A percentile compares a stretch with the other conserved stretches of the same genome.
These are phyloP conservation scores for Zopfia rhizophila DNA, from an alignment of 2,329 filamentous ascomycete genomes.

Conservation along the genomic window DNA sequence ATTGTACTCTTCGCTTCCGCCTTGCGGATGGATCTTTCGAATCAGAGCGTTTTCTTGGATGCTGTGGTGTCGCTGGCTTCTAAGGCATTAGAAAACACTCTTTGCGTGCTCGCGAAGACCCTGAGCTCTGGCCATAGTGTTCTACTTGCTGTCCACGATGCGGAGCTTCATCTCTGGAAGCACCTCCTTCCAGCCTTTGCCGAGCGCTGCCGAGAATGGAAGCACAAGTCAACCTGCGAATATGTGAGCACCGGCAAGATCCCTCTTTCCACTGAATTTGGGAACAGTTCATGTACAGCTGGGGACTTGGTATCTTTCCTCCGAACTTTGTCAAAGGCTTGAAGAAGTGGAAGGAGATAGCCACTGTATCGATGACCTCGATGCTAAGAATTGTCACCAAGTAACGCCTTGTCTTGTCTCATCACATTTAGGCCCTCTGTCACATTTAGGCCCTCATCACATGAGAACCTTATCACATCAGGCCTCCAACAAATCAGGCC, in stretches of 20 bases:
- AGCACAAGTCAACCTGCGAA: conserved; percentile 47
- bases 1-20: conserved; percentile 34
- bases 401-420: no score
- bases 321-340: conserved; percentile 10
- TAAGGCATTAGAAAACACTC: conserved; percentile 9
- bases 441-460: no score
- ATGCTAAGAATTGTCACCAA: no score
- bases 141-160: conserved; percentile 28
- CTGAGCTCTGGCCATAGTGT: background rate
- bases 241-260: no score
- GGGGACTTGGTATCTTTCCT: conserved; percentile 19
- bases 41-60: conserved; percentile 45
- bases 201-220: conserved; percentile 53
- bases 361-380: no score
- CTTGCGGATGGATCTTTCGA: conserved; percentile 46
- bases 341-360: background rate
- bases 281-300: conserved; percentile 11
- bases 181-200: conserved; percentile 23
- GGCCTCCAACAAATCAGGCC: no score
- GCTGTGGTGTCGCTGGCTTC: conserved; percentile 41
- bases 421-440: no score
- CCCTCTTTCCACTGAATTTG: no score
- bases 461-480: no score
- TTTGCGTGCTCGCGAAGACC: conserved; percentile 4
- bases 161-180: conserved; percentile 25